Base-by-base conservation (phyloP, 129 eudicot species). In the Artemisia annua region DNA sequence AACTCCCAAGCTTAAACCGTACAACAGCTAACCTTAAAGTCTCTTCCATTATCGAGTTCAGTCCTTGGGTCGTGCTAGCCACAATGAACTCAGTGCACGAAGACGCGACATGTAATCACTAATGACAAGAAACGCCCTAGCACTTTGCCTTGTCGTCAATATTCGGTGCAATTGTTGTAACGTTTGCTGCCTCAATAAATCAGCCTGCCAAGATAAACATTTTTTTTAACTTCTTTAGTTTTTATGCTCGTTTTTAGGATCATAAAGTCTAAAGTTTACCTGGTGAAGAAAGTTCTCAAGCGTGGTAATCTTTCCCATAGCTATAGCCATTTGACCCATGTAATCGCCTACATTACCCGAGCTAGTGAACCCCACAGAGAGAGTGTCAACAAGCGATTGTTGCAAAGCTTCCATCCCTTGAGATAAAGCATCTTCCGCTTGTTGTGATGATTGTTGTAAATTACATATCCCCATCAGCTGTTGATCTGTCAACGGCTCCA, bases 381-480 rank as follows among this genome's bases (percentile, higher is more conserved):
- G 87, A 1, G 99, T 88, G 52, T 95, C 99, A 0, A 86, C 91
- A 30, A 95, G 94, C 16, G 97, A 90, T 66, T 88, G 99, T 84
- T 95, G 99, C 81, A 88, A 76, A 46, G 99, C 99, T 74, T 95
- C 99, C 96, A 95, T 85, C 67, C 99, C 99, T 69, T 95, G 99
- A 46, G 99, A 90, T 66, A 95, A 83, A 53, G 99, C 99, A 75
- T 95, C 99, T 76, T 95, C 99, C 0, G 99, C 99, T 70, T 95
- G 94, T 69, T 95, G 99, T 14, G 97, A 88, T 39, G 99, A 90
- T 55, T 95, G 99, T 73, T 90, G 97, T 64, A 95, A 62, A 69
- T 86, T 95, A 73, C 97, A 90, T 77, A 95, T 84, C 58, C 99
- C 96, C 87, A 90, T 74, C 81, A 95, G 64, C 44, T 95, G 99